These are phyloP conservation scores for Pulveroboletus sp. DNA, from an alignment of 1,284 basidiomycete genomes.

Conservation along the genomic window DNA sequence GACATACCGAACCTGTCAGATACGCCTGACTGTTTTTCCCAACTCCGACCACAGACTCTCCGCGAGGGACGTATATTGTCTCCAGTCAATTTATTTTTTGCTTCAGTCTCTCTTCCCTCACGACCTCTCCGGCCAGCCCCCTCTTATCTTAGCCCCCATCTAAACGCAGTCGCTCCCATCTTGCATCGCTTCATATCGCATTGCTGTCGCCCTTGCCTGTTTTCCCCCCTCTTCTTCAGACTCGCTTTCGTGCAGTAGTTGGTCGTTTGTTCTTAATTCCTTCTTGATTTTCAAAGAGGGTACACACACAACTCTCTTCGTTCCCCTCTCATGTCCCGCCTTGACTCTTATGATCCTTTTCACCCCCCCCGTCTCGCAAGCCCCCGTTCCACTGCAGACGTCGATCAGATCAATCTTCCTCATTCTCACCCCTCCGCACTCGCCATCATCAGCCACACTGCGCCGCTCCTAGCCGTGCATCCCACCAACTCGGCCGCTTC, in stretches of 20 bases:
- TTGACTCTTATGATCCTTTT: slow-evolving; percentile 44
- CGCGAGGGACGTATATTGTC: slow-evolving; percentile 31
- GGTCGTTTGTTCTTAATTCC: slow-evolving; percentile 27
- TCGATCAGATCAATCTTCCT: slow-evolving; percentile 16
- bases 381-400: slow-evolving; percentile 17
- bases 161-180: slow-evolving; percentile 29
- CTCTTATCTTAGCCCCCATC: slow-evolving; percentile 32
- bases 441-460: slow-evolving; percentile 4
- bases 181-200: slow-evolving; percentile 34
- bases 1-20: slow-evolving; percentile 18
- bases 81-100: slow-evolving; percentile 28
- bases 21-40: slow-evolving; percentile 24
- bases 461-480: slow-evolving; percentile 11
- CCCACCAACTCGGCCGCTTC: slow-evolving; percentile 19
- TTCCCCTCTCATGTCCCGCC: slow-evolving; percentile 35
- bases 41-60: slow-evolving; percentile 35
- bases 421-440: slow-evolving; percentile 15
- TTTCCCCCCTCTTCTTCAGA: slow-evolving; percentile 20
- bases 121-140: slow-evolving; percentile 3
- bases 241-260: slow-evolving; percentile 35
- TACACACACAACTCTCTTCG: not conserved
- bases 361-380: slow-evolving; percentile 34
- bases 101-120: slow-evolving; percentile 18
- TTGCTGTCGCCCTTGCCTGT: slow-evolving; percentile 31
- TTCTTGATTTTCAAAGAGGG: slow-evolving; percentile 12